Conservation (phyloP, 2,329 filamentous ascomycete genomes). For the Diaporthe nobilis region DNA sequence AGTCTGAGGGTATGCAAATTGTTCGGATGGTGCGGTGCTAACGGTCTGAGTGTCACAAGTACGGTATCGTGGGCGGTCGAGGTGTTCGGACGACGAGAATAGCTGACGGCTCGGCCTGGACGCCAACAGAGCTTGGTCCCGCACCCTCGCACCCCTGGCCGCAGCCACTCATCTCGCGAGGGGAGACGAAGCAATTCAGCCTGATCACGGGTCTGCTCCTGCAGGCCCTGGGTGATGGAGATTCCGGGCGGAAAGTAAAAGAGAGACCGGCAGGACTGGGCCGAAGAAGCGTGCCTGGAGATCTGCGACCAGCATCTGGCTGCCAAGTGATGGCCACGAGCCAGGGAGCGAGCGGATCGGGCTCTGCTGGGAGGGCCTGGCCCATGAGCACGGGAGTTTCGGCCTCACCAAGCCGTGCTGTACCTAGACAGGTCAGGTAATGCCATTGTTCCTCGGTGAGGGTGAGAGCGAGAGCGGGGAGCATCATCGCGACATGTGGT, state of each 20-base stretch:
- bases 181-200: background rate
- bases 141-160: background rate
- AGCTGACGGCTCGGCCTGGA: conserved; percentile 23
- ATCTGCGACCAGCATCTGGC: conserved; percentile 15
- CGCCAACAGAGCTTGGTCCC: conserved; percentile 2
- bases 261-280: conserved; percentile 25
- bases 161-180: conserved; percentile 13
- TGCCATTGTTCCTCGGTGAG: conserved; percentile 11
- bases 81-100: conserved; percentile 31
- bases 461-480: background rate
- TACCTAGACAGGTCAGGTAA: background rate
- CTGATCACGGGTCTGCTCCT: conserved; percentile 3
- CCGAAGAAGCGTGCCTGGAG: conserved; percentile 22
- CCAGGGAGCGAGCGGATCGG: background rate
- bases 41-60: conserved; percentile 16
- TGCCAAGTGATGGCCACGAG: background rate
- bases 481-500: background rate
- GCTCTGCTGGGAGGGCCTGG: conserved; percentile 2
- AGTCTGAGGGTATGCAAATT: conserved; percentile 22
- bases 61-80: background rate
- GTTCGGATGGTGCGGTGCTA: conserved; percentile 27
- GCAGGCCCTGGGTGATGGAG: conserved; percentile 12
- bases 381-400: conserved; percentile 27
- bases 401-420: conserved; percentile 22
- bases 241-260: conserved; percentile 1